phyloP scores from a whole-genome alignment of 2,329 filamentous ascomycete species.

The Pestalotiopsis sp. region DNA sequence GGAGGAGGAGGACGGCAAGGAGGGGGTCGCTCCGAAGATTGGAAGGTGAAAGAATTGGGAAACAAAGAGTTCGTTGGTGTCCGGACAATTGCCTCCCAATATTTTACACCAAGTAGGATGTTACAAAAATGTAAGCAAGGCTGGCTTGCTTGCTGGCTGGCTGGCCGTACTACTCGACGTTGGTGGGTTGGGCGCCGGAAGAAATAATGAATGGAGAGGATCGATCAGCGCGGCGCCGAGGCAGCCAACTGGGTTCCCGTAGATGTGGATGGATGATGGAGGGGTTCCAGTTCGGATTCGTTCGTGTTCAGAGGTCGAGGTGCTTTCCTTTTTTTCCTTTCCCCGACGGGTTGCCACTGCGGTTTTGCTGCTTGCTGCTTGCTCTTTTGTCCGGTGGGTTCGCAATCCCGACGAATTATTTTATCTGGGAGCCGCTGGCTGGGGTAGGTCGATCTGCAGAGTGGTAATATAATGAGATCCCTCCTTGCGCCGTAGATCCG shows the following conservation, averaged over 20 bases:
- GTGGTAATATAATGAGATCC: neutral
- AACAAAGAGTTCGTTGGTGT: neutral
- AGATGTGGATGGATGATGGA: neutral
- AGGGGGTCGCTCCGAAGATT: neutral
- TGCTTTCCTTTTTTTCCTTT: too few relatives aligned
- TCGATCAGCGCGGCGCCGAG: neutral
- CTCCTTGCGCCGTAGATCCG: neutral
- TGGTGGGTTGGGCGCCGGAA: neutral
- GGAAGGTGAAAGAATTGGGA: neutral
- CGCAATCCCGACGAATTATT: neutral
- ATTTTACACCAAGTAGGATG: neutral
- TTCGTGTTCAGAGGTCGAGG: neutral
- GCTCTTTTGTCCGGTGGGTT: neutral
- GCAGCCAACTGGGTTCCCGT: neutral
- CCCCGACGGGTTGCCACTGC: neutral
- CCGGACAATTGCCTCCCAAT: neutral
- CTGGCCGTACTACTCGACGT: neutral
- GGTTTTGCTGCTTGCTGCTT: neutral
- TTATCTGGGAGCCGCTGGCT: neutral
- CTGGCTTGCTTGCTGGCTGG: neutral
- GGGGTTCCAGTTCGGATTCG: neutral
- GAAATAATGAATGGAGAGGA: neutral
- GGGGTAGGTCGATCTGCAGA: neutral
- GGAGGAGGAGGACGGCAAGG: neutral
- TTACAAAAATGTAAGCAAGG: neutral